These are phyloP conservation scores for Solanum appendiculatum DNA, from an alignment of 257 asterid genomes.

Conservation along the genomic window DNA sequence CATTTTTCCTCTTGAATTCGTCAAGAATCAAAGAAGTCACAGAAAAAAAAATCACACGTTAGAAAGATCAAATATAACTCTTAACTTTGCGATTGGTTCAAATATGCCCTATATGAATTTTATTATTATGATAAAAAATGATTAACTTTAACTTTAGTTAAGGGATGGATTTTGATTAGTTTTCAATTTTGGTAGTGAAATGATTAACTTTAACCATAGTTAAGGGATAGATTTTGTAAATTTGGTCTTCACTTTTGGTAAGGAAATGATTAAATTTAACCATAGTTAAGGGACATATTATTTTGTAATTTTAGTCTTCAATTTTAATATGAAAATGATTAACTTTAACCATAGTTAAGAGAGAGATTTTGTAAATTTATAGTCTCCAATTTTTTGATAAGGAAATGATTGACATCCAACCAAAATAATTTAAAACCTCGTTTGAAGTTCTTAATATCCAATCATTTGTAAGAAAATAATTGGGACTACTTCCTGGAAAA, in stretches of 20 bases:
- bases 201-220: not conserved
- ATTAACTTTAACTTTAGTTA: not conserved
- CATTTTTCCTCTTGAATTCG: no score
- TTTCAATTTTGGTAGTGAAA: not conserved
- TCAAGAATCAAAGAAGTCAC: no score
- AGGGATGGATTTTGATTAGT: not conserved
- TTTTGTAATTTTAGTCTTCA: no score
- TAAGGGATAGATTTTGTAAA: not conserved
- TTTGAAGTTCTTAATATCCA: not conserved
- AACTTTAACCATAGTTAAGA: not conserved
- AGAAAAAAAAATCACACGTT: no score
- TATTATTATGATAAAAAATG: not conserved
- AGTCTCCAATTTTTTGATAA: not conserved
- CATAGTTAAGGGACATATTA: not conserved
- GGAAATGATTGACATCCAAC: not conserved
- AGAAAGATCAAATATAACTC: no score
- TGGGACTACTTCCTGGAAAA: not conserved
- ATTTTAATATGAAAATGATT: not conserved
- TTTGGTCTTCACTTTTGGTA: not conserved
- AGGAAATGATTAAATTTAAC: not conserved
- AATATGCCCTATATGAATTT: no score
- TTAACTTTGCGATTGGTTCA: no score
- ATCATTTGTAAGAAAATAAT: not conserved
- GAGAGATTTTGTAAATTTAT: not conserved
- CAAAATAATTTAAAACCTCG: not conserved